phyloP scores from a whole-genome alignment of 2,329 filamentous ascomycete species.

The Chrysoporthe cubensis region DNA sequence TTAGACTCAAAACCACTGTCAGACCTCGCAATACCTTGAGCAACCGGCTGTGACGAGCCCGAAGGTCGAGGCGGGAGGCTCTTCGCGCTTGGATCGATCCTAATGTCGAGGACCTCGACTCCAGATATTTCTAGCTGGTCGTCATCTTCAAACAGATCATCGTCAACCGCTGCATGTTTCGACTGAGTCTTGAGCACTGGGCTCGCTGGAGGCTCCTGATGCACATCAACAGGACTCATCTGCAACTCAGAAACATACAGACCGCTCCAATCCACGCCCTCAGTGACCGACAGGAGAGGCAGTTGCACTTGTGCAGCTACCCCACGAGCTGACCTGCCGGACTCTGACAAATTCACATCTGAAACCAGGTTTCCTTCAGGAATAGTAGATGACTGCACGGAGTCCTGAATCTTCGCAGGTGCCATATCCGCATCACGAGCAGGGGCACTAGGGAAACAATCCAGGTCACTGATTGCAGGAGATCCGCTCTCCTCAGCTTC shows the following conservation, averaged over 20 bases:
- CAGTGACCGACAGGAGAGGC: slow-evolving; percentile 12
- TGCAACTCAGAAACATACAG: slow-evolving; percentile 35
- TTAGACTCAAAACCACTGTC: slow-evolving; percentile 57
- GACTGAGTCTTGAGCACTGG: slow-evolving; percentile 49
- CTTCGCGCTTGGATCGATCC: slow-evolving; percentile 50
- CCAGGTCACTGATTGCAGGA: neutral
- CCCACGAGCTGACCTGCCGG: neutral
- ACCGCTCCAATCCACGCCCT: neutral
- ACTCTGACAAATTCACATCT: neutral
- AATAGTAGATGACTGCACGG: neutral
- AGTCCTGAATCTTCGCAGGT: neutral
- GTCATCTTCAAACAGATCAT: slow-evolving; percentile 51
- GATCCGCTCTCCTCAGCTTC: neutral
- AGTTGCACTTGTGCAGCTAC: neutral
- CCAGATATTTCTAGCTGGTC: slow-evolving; percentile 38
- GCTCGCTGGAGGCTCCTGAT: slow-evolving; percentile 36
- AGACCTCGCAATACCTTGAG: slow-evolving; percentile 39
- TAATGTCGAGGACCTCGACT: slow-evolving; percentile 45
- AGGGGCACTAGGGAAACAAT: slow-evolving; percentile 13
- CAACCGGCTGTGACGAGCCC: slow-evolving; percentile 30
- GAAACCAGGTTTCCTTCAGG: neutral
- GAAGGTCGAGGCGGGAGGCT: slow-evolving; percentile 35
- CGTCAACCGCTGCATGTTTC: slow-evolving; percentile 52
- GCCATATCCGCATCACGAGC: neutral
- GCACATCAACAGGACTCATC: slow-evolving; percentile 43